Evolutionary conservation across 1,284 basidiomycete genomes (phyloP), one percentile per base, ranked within the genome.

Genomic region (Cutaneotrichosporon spelunceum): DNA sequence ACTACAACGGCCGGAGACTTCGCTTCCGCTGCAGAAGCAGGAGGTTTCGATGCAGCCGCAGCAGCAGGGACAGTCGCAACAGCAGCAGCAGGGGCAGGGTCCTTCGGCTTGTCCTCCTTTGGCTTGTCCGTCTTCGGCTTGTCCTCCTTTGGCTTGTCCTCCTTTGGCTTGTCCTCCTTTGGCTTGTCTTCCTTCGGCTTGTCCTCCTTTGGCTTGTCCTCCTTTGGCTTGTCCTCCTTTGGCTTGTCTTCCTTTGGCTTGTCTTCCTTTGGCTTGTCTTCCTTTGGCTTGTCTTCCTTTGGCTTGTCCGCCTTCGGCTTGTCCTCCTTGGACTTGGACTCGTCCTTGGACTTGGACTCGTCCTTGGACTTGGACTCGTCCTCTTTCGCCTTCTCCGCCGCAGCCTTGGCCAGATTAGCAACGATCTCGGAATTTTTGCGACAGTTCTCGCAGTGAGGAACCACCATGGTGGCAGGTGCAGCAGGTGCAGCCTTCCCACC

Each of bases 361-460:
- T 21, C 27, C 7, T 19, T 27, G 4, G 27, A 16, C 13, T 30
- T 30, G 21, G 8, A 24, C 4, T n/a, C n/a, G n/a, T n/a, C n/a
- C n/a, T n/a, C n/a, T n/a, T n/a, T n/a, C n/a, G n/a, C n/a, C n/a
- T n/a, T n/a, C n/a, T n/a, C n/a, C n/a, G n/a, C n/a, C n/a, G 19
- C 52, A 9, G 24, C 23, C 36, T 36, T 44, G n/a, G n/a, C n/a
- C n/a, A n/a, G n/a, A n/a, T n/a, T n/a, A n/a, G n/a, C n/a, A n/a
- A n/a, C n/a, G n/a, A n/a, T n/a, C n/a, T n/a, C n/a, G n/a, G n/a
- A n/a, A n/a, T n/a, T n/a, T n/a, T n/a, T n/a, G 16, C 64, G 62
- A 42, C 64, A 65, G 52, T 62, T 57, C 27, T 56, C 57, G 57
- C 64, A 65, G 55, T 65, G 63, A 3, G 42, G 27, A 14, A 56